Conservation (phyloP, 768 basidiomycete species). For the Cystofilobasidium capitatum region DNA sequence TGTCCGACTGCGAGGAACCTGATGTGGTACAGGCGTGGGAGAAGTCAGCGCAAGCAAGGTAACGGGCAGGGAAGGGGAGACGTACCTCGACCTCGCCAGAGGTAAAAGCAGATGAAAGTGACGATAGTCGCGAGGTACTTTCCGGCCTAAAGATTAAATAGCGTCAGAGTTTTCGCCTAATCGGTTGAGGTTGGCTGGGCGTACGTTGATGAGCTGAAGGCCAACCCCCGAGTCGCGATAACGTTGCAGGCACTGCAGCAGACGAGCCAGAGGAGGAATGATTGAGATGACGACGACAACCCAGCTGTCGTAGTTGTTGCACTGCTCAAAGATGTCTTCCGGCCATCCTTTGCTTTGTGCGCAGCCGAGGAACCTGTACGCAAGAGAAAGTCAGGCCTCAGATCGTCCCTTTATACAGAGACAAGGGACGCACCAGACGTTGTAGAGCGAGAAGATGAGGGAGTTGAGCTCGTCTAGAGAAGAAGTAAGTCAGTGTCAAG, state of each 20-base stretch:
- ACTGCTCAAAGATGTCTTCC: constrained; percentile 11
- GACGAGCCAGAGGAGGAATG: constrained; percentile 64
- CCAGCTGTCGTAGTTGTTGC: constrained; percentile 44
- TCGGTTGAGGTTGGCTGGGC: constrained; percentile 27
- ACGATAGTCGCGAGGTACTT: constrained; percentile 33
- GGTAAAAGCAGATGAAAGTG: constrained; percentile 49
- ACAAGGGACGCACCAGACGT: constrained; percentile 11
- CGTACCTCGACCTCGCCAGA: constrained; percentile 64
- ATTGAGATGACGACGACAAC: constrained; percentile 50
- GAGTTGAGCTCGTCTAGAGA: constrained; percentile 27
- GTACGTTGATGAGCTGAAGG: constrained; percentile 80
- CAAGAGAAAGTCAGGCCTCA: neutral
- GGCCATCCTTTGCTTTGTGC: constrained; percentile 47
- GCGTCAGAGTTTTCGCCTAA: neutral
- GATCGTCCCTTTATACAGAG: neutral
- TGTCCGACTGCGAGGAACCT: constrained; percentile 43
- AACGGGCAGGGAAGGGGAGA: neutral
- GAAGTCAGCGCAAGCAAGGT: neutral
- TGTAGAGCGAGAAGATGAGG: constrained; percentile 26
- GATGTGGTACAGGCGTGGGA: constrained; percentile 8
- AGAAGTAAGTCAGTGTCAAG: neutral
- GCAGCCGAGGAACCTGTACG: constrained; percentile 20
- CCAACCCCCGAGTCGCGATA: constrained; percentile 55
- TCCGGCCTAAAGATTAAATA: constrained; percentile 52
- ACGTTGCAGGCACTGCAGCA: constrained; percentile 78